Conservation (phyloP, 805 yeast species). For the Kodamaea nitidulidarum region DNA sequence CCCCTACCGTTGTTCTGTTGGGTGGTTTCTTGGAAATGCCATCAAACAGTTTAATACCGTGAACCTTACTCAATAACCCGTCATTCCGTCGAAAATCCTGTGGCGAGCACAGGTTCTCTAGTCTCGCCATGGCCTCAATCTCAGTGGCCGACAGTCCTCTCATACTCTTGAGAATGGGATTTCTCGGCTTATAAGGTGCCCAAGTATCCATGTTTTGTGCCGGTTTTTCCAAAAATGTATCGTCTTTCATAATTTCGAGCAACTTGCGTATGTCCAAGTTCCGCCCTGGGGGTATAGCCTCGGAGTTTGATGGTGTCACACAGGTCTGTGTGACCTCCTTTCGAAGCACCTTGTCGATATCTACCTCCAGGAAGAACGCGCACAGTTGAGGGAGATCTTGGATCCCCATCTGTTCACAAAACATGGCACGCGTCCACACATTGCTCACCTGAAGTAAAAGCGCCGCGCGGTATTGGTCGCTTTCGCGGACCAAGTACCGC, state of each 20-base stretch:
- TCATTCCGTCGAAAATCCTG: slow-evolving; percentile 9
- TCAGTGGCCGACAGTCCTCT: slow-evolving; percentile 6
- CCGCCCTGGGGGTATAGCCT: slow-evolving; percentile 69
- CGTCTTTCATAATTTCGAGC: slow-evolving; percentile 33
- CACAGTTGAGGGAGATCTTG: slow-evolving; percentile 88
- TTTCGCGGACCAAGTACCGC: slow-evolving; percentile 69
- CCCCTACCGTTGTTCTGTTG: not conserved
- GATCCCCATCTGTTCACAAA: slow-evolving; percentile 88
- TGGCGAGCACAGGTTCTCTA: slow-evolving; percentile 26
- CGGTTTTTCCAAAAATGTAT: slow-evolving; percentile 8
- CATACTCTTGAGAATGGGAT: slow-evolving; percentile 16
- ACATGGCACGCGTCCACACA: slow-evolving; percentile 94
- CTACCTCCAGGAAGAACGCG: slow-evolving; percentile 93
- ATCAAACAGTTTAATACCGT: too few species aligned
- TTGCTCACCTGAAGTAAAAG: slow-evolving; percentile 84
- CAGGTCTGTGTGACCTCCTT: slow-evolving; percentile 93
- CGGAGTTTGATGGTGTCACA: slow-evolving; percentile 81
- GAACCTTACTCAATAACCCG: slow-evolving; percentile 18
- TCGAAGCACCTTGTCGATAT: slow-evolving; percentile 80
- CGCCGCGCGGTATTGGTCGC: slow-evolving; percentile 73
- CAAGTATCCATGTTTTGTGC: not conserved
- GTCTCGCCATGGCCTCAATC: slow-evolving; percentile 20
- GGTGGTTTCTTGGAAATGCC: too few species aligned
- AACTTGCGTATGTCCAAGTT: slow-evolving; percentile 58
- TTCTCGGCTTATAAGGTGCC: slow-evolving; percentile 11